These are phyloP conservation scores for Caloboletus firmus DNA, from an alignment of 1,284 basidiomycete species.

Conservation along the genomic window DNA sequence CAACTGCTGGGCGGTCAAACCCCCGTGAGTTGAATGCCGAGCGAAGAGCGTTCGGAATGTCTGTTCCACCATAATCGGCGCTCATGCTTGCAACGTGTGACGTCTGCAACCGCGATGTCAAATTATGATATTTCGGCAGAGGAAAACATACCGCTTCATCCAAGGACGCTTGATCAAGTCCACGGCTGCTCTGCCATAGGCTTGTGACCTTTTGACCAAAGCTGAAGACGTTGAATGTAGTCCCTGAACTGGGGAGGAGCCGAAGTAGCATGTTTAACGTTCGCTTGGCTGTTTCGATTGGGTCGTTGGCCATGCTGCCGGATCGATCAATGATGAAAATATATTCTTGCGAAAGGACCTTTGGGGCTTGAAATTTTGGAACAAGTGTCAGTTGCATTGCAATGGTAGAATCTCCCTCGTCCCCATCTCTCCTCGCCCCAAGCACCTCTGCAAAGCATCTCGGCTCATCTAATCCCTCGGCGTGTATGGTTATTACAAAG, in stretches of 20 bases:
- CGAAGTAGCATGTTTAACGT: slow-evolving; percentile 38
- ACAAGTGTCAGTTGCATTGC: slow-evolving; percentile 55
- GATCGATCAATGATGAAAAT: slow-evolving; percentile 47
- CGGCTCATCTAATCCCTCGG: slow-evolving; percentile 47
- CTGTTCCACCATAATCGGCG: slow-evolving; percentile 49
- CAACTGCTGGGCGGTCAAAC: slow-evolving; percentile 40
- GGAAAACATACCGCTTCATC: slow-evolving; percentile 40
- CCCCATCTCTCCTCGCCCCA: slow-evolving; percentile 20
- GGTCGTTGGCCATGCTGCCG: slow-evolving; percentile 37
- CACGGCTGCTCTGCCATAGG: slow-evolving; percentile 40
- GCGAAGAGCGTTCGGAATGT: slow-evolving; percentile 42
- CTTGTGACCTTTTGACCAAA: slow-evolving; percentile 40
- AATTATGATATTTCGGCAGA: not conserved
- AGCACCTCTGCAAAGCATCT: slow-evolving; percentile 55
- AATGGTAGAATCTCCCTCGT: slow-evolving; percentile 34
- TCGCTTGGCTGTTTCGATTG: slow-evolving; percentile 40
- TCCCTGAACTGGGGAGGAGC: slow-evolving; percentile 33
- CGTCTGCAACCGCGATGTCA: slow-evolving; percentile 26
- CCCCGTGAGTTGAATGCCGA: slow-evolving; percentile 22
- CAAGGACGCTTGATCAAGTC: slow-evolving; percentile 38
- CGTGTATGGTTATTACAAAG: slow-evolving; percentile 47
- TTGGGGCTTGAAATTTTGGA: slow-evolving; percentile 46
- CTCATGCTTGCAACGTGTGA: slow-evolving; percentile 39
- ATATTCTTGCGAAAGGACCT: slow-evolving; percentile 41
- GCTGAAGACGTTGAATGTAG: slow-evolving; percentile 50